Percentiles rank a stretch among this genome's conserved stretches.
These are phyloP conservation scores for Tolypocladium inflatum DNA, from an alignment of 2,329 filamentous ascomycete species.

Conservation along the genomic window DNA sequence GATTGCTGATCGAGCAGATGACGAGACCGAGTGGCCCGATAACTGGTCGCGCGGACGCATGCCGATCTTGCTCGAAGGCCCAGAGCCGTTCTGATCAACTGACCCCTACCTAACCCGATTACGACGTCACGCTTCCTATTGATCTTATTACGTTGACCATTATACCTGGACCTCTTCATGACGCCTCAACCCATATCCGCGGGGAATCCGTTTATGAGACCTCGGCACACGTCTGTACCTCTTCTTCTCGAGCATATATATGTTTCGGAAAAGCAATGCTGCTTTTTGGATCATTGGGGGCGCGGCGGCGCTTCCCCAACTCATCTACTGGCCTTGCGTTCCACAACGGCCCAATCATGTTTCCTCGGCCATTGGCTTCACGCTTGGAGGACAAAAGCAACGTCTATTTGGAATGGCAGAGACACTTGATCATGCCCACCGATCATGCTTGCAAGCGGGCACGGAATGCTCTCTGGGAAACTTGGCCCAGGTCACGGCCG, in stretches of 20 bases:
- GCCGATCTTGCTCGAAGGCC: conserved; percentile 8
- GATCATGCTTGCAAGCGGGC: neutral
- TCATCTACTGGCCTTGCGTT: neutral
- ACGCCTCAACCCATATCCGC: neutral
- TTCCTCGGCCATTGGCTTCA: neutral
- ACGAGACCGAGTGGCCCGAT: conserved; percentile 1
- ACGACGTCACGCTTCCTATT: neutral
- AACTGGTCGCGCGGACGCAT: conserved; percentile 2
- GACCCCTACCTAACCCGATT: neutral
- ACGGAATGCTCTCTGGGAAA: neutral
- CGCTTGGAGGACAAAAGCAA: neutral
- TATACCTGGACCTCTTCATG: neutral
- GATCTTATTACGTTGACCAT: neutral
- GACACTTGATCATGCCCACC: neutral
- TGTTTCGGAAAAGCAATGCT: neutral
- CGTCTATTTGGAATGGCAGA: neutral
- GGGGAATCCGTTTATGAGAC: neutral
- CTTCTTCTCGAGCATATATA: neutral
- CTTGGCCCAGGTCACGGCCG: neutral
- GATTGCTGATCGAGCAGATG: conserved; percentile 1
- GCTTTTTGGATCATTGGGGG: neutral
- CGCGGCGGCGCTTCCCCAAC: neutral
- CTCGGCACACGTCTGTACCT: neutral
- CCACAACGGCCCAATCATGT: neutral
- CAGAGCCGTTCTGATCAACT: conserved; percentile 11